Percentiles rank a stretch among this genome's conserved stretches.
phyloP scores from a whole-genome alignment of 805 yeast species.

The Ogataea wickerhamii region DNA sequence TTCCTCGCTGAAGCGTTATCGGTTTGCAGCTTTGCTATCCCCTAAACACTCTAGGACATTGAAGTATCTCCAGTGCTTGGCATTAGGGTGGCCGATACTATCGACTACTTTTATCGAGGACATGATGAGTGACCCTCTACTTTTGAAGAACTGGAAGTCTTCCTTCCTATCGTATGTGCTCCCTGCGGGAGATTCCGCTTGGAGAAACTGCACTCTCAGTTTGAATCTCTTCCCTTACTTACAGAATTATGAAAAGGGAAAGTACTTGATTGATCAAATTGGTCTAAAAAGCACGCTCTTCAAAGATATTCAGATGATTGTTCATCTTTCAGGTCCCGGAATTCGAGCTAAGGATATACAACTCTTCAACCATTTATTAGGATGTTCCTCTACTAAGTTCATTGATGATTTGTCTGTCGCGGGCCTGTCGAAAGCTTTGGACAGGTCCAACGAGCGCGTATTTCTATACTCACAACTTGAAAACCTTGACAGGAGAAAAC shows the following conservation, averaged over 20 bases:
- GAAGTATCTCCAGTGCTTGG: constrained; percentile 72
- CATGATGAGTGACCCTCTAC: constrained; percentile 31
- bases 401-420: constrained; percentile 3
- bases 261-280: constrained; percentile 39
- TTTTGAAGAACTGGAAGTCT: constrained; percentile 23
- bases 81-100: constrained; percentile 83
- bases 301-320: constrained; percentile 31
- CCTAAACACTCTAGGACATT: constrained; percentile 58
- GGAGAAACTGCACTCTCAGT: constrained; percentile 38
- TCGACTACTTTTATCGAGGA: constrained; percentile 55
- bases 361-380: constrained; percentile 11
- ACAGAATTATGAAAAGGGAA: constrained; percentile 32
- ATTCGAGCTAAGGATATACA: constrained; percentile 7
- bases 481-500: constrained; percentile 10
- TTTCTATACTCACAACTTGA: constrained; percentile 7
- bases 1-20: constrained; percentile 19
- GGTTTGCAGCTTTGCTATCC: constrained; percentile 66
- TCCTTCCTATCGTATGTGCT: constrained; percentile 55
- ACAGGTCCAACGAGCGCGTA: not conserved
- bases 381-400: constrained; percentile 8
- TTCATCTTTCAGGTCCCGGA: constrained; percentile 23
- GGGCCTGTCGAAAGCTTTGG: constrained; percentile 3
- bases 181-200: constrained; percentile 65
- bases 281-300: constrained; percentile 38
- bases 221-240: constrained; percentile 45